Conservation (phyloP, 306 rosid genomes). For the Vigna reflexopilosa region DNA sequence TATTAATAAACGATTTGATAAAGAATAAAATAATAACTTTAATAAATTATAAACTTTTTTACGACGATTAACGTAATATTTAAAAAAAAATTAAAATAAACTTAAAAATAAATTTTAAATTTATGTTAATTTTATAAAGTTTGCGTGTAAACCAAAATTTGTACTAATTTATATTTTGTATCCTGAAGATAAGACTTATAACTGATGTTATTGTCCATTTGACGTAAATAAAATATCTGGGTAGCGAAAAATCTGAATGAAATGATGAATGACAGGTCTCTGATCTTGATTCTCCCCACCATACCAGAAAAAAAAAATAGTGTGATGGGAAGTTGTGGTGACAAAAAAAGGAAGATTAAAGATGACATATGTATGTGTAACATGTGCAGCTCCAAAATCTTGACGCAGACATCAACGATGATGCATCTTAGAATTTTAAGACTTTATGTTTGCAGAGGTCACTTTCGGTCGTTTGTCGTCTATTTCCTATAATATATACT, state of each 20-base stretch:
- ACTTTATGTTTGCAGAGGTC: not conserved
- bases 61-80: no score
- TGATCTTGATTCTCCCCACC: not conserved
- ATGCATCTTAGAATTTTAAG: not conserved
- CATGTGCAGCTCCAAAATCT: not conserved
- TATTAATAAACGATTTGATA: no score
- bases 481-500: no score
- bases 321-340: not conserved
- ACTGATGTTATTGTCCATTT: no score
- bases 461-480: not conserved
- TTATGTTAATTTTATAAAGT: no score
- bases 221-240: slow-evolving; percentile 22
- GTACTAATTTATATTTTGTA: no score
- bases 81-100: no score
- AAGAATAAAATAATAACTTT: no score
- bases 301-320: not conserved
- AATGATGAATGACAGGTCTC: slow-evolving; percentile 16
- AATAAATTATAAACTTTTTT: no score
- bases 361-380: not conserved
- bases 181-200: no score
- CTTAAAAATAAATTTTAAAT: no score
- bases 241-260: slow-evolving; percentile 22
- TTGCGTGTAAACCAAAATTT: no score
- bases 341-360: not conserved
- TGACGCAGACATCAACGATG: slow-evolving; percentile 22